Evolutionary conservation across 768 basidiomycete genomes (phyloP).

Genomic region (Boletus vermiculosoides): DNA sequence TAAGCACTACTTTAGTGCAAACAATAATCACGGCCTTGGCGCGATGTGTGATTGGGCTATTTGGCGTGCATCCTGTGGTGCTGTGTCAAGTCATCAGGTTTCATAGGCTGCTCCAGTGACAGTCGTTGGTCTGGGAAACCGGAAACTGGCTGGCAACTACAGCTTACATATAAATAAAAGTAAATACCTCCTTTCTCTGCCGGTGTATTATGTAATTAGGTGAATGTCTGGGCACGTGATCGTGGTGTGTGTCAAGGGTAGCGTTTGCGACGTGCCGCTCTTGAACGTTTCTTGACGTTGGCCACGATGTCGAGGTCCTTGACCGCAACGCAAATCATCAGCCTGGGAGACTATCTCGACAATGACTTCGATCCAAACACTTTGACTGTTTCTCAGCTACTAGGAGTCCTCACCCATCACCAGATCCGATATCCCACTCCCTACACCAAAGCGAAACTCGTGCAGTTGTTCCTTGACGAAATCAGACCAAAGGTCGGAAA

Average conservation of each 20-base stretch:
- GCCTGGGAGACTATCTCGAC: slow-evolving; percentile 73
- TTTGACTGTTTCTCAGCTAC: slow-evolving; percentile 78
- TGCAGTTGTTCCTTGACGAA: slow-evolving; percentile 76
- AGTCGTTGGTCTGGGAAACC: not conserved
- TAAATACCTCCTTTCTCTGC: no score
- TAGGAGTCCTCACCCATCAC: slow-evolving; percentile 76
- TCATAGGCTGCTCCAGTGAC: not conserved
- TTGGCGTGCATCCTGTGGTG: not conserved
- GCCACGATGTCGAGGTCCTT: slow-evolving; percentile 62
- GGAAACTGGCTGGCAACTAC: no score
- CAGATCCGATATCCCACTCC: slow-evolving; percentile 71
- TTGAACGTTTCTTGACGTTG: slow-evolving; percentile 13
- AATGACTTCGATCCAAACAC: slow-evolving; percentile 70
- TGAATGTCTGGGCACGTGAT: slow-evolving; percentile 20
- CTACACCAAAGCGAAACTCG: slow-evolving; percentile 74
- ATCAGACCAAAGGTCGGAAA: slow-evolving; percentile 58
- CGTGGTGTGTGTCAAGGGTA: slow-evolving; percentile 6
- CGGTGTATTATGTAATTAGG: not conserved
- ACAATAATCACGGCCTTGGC: not conserved
- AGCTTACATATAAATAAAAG: no score
- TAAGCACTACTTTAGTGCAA: not conserved
- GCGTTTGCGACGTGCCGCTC: not conserved
- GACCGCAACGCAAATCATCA: slow-evolving; percentile 76
- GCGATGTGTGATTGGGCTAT: slow-evolving; percentile 2
- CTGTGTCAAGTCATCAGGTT: not conserved